phyloP scores from a whole-genome alignment of 2,329 filamentous ascomycete species.

The Pseudonectria foliicola region DNA sequence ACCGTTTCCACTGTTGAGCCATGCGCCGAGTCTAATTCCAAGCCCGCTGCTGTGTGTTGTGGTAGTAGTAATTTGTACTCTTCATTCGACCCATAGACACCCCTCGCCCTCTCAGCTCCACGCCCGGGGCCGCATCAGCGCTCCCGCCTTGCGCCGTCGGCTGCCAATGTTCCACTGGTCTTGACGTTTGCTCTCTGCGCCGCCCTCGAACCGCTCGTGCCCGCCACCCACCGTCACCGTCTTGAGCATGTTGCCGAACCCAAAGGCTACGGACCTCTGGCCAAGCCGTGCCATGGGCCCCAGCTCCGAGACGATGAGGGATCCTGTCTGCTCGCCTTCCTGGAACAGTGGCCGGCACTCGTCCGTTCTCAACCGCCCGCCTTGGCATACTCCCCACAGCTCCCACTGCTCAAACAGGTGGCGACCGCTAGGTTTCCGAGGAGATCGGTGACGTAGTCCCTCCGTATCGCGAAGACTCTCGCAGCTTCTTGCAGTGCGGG shows the following conservation, averaged over 20 bases:
- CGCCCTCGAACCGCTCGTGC: constrained; percentile 53
- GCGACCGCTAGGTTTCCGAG: constrained; percentile 14
- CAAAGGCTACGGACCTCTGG: constrained; percentile 58
- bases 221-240: constrained; percentile 53
- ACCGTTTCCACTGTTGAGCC: too few species aligned
- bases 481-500: constrained; percentile 3
- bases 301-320: constrained; percentile 57
- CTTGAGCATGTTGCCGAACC: constrained; percentile 67
- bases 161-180: constrained; percentile 29
- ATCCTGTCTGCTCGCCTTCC: constrained; percentile 35
- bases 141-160: constrained; percentile 31
- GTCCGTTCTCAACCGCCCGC: constrained; percentile 35
- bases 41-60: too few species aligned
- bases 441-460: constrained; percentile 24
- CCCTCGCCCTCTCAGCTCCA: constrained; percentile 16
- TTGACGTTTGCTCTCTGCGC: constrained; percentile 21
- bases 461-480: constrained; percentile 13
- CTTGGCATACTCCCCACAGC: constrained; percentile 45
- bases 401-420: constrained; percentile 39
- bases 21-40: too few species aligned
- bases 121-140: constrained; percentile 13
- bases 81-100: too few species aligned
- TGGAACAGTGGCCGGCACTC: constrained; percentile 40
- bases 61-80: too few species aligned
- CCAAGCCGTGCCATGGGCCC: constrained; percentile 61